Evolutionary conservation across 2,329 filamentous ascomycete genomes (phyloP).

Genomic region (Monilinia laxa): DNA sequence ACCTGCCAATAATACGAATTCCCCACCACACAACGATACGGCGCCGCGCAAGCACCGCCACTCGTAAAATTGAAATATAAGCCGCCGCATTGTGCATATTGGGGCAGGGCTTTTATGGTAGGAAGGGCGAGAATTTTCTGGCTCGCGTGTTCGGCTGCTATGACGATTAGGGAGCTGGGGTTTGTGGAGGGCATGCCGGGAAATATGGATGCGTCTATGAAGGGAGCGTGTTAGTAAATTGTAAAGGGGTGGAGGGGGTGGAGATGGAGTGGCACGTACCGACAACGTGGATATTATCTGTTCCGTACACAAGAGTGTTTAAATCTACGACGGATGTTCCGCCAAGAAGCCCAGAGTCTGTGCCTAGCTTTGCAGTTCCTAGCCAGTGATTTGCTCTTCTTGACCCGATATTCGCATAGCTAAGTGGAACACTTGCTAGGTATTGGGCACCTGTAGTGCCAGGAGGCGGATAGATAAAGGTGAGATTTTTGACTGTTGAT

Average conservation of each 20-base stretch:
- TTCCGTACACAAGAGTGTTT: conserved; percentile 64
- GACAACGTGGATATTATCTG: conserved; percentile 66
- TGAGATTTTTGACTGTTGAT: conserved; percentile 53
- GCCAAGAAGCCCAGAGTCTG: conserved; percentile 46
- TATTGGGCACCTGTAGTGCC: conserved; percentile 55
- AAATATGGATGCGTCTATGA: conserved; percentile 51
- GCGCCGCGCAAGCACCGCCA: conserved; percentile 24
- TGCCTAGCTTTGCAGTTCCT: conserved; percentile 60
- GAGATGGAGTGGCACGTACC: conserved; percentile 35
- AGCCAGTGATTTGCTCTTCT: conserved; percentile 45
- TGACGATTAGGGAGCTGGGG: conserved; percentile 63
- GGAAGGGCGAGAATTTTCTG: conserved; percentile 38
- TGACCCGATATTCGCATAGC: conserved; percentile 35
- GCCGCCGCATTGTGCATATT: conserved; percentile 35
- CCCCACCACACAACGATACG: conserved; percentile 27
- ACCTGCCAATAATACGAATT: conserved; percentile 33
- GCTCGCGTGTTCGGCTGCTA: conserved; percentile 54
- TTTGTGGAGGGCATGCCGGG: conserved; percentile 69
- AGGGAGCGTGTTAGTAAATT: not conserved
- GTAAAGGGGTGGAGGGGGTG: rapidly evolving
- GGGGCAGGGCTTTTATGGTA: conserved; percentile 12
- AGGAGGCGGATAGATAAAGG: conserved; percentile 54
- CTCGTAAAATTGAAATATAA: conserved; percentile 25
- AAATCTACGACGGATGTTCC: conserved; percentile 62
- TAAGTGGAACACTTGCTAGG: conserved; percentile 48